Evolutionary conservation across 305 asterid species (phyloP).

Genomic region (Fraxinus xanthoxyloides): DNA sequence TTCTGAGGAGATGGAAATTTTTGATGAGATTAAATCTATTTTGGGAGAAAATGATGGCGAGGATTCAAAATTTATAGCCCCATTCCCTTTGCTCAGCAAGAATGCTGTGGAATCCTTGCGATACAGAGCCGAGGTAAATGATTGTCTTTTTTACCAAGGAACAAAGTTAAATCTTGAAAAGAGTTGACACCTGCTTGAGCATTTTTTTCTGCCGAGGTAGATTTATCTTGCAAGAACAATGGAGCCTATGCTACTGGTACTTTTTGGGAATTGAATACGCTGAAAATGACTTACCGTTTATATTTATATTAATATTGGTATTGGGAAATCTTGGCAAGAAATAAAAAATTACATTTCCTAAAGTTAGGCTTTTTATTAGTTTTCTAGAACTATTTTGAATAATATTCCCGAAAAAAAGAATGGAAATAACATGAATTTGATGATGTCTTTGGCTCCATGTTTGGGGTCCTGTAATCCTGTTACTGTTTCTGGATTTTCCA

Average conservation of each 20-base stretch:
- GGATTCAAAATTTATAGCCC: slow-evolving; percentile 74
- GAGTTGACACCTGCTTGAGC: slow-evolving; percentile 1
- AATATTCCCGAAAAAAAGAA: neutral
- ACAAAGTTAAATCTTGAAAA: slow-evolving; percentile 6
- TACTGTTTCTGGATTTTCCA: neutral
- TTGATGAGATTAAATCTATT: slow-evolving; percentile 71
- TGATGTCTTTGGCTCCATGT: neutral
- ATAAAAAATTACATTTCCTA: neutral
- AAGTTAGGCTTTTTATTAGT: neutral
- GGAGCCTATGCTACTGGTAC: neutral
- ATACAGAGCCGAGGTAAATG: slow-evolving; percentile 88
- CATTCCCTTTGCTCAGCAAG: slow-evolving; percentile 76
- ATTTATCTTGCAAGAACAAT: neutral
- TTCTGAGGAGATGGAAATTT: slow-evolving; percentile 63
- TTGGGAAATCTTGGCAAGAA: neutral
- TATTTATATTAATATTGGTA: neutral
- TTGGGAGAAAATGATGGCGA: slow-evolving; percentile 64
- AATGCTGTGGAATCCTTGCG: slow-evolving; percentile 88
- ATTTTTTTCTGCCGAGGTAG: neutral
- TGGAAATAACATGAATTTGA: neutral
- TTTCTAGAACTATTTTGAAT: neutral
- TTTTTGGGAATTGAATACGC: neutral
- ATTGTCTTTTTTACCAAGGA: neutral
- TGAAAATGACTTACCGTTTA: neutral
- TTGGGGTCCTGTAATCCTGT: neutral